Base-by-base conservation (phyloP, 208 protist species). In the Angomonas ambiguus region DNA sequence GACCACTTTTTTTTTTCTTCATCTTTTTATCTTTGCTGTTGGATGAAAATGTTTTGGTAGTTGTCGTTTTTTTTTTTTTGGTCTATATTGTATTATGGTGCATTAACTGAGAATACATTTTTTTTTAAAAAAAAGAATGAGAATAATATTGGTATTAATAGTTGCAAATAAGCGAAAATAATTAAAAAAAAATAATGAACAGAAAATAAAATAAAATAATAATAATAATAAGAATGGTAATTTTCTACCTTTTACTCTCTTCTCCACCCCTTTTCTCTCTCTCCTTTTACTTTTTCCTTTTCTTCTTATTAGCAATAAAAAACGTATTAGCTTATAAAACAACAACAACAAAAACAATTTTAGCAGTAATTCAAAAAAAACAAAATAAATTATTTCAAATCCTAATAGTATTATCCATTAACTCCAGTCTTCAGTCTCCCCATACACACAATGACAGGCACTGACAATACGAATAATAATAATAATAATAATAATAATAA, bases 41-140 rank as follows among this genome's bases (percentile, higher is more conserved):
- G 38, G 38, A 11, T 48, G 38, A 18, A 48, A 48, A 48, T 48
- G 38, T 18, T 11, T 20, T 48, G 11, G 13, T 48, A 18, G 38
- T 48, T 18, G 11, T 48, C 38, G 11, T 48, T 48, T 48, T 48
- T 48, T 48, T 48, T 48, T 48, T 48, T 48, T 48, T 48, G 38
- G 13, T 48, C 11, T 18, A 48, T 18, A 11, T 18, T 48, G 13
- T 48, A 48, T 11, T 20, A 48, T 18, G 38, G 38, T n/a, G n/a
- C n/a, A n/a, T n/a, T n/a, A n/a, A n/a, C n/a, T n/a, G n/a, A n/a
- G n/a, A n/a, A n/a, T n/a, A n/a, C n/a, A n/a, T n/a, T n/a, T n/a
- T 11, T 48, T 48, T 11, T 18, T 11, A 48, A 20, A 48, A 11
- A 11, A 18, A 48, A 18, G 18, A 48, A 18, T 48, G 13, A 48